A percentile compares a stretch with the other conserved stretches of the same genome.
Evolutionary conservation across 2,329 filamentous ascomycete genomes (phyloP).

Genomic region (Tolypocladium nubicola): DNA sequence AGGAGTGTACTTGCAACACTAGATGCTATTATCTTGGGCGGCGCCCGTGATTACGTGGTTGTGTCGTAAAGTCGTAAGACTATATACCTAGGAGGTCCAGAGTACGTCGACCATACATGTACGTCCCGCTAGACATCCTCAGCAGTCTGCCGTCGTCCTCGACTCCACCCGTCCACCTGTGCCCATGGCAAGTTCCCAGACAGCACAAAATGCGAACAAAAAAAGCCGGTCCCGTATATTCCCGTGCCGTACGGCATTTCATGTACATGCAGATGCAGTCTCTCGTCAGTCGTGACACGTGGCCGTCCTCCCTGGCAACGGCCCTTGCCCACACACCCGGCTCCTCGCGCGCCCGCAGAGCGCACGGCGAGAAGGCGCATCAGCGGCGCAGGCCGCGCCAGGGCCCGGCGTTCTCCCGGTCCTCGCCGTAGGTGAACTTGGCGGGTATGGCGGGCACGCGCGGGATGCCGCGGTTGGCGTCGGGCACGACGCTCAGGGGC

Average conservation of each 20-base stretch:
- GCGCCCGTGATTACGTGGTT: neutral
- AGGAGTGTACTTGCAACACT: neutral
- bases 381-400: constrained; percentile 17
- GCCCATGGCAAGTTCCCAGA: neutral
- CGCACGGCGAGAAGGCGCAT: too few relatives aligned
- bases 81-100: neutral
- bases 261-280: neutral
- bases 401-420: constrained; percentile 21
- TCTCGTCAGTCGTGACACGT: neutral
- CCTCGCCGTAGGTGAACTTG: constrained; percentile 26
- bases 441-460: constrained; percentile 32
- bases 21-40: neutral
- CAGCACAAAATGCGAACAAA: neutral
- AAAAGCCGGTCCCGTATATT: neutral
- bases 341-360: neutral
- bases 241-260: neutral
- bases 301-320: neutral
- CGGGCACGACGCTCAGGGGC: constrained; percentile 30
- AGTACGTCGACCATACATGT: neutral
- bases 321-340: too few relatives aligned
- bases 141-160: neutral
- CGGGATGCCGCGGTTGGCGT: constrained; percentile 36
- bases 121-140: neutral
- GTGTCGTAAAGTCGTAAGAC: neutral
- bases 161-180: neutral